Base-by-base conservation (phyloP, 352 stramenopile species). In the Globisporangium nagaii region DNA sequence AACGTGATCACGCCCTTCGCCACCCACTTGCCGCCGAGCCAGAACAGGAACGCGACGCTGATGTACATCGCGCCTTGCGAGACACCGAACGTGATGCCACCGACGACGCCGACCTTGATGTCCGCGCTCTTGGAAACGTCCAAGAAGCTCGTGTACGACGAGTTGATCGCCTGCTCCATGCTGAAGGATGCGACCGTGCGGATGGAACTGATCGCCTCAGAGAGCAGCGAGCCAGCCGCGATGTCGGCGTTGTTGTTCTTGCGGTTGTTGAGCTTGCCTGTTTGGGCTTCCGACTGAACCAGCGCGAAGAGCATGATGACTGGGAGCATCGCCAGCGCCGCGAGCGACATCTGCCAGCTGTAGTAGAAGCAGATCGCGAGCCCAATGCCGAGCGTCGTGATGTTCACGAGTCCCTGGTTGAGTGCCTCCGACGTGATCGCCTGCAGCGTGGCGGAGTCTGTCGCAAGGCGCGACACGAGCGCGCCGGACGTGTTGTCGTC, bases 361-460 rank as follows among this genome's bases (percentile, higher is more conserved):
- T 76, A 77, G 59, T 60, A 80, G 44, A 84, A 81, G 5, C 46
- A 55, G 47, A 84, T 74, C 5, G 40, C 42, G 19, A 84, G 75
- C 13, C 43, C 77, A 34, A 76, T 67, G 9, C 40, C 61, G 22
- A 84, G 79, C 7, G 88, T 79, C 32, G 76, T 83, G 25, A 67
- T 43, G 6, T 69, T 80, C n/a, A 81, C 66, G 12, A 93, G 63
- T 1, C 49, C 53, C 6, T 76, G 72, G 48, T 84, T 84, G 20
- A 93, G 59, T 0, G 70, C 64, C 19, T 95, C 85, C 2, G 79
- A 82, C 9, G 86, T 88, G 44, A 84, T 84, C 2, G 78, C 69
- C 52, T 95, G 87, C 1, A 96, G 70, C 10, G 83, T 68, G 15
- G 81, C 73, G 9, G 79, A 83, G 54, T 96, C 86, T 0, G 71